Conservation (phyloP, 2,329 filamentous ascomycete species). For the Stemphylium beticola region DNA sequence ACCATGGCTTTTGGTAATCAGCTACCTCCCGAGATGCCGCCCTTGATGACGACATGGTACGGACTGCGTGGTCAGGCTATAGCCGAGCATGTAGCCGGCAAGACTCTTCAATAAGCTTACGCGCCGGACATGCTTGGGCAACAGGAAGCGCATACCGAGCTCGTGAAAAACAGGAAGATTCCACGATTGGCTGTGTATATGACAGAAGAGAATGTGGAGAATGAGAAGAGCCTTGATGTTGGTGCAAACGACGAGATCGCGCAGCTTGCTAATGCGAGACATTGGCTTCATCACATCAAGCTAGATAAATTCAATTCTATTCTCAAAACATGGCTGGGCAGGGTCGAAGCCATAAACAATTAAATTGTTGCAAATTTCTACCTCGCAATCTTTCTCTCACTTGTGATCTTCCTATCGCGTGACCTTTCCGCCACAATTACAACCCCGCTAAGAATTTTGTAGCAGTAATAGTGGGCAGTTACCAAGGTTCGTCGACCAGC, state of each 20-base stretch:
- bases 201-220: conserved; percentile 12
- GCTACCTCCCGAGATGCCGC: conserved; percentile 6
- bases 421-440: too few species aligned
- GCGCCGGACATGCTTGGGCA: conserved; percentile 13
- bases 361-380: too few species aligned
- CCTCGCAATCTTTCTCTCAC: too few species aligned
- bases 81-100: conserved; percentile 11
- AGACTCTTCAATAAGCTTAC: conserved; percentile 5
- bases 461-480: too few species aligned
- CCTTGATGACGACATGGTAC: conserved; percentile 27
- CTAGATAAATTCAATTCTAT: conserved; percentile 22
- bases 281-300: conserved; percentile 26
- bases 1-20: conserved; percentile 5
- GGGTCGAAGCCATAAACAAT: conserved; percentile 1
- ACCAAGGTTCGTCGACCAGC: too few species aligned
- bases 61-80: conserved; percentile 12
- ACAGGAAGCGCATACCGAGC: conserved; percentile 12
- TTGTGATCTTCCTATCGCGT: too few species aligned
- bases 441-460: too few species aligned
- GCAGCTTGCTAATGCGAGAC: conserved; percentile 16
- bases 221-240: conserved; percentile 19
- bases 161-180: conserved; percentile 15
- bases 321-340: conserved; percentile 22
- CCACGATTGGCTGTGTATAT: conserved; percentile 20
- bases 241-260: conserved; percentile 12